Percentiles rank a stretch among this genome's conserved stretches.
Evolutionary conservation across 2,329 filamentous ascomycete genomes (phyloP).

Genomic region (Diaporthe vexans): DNA sequence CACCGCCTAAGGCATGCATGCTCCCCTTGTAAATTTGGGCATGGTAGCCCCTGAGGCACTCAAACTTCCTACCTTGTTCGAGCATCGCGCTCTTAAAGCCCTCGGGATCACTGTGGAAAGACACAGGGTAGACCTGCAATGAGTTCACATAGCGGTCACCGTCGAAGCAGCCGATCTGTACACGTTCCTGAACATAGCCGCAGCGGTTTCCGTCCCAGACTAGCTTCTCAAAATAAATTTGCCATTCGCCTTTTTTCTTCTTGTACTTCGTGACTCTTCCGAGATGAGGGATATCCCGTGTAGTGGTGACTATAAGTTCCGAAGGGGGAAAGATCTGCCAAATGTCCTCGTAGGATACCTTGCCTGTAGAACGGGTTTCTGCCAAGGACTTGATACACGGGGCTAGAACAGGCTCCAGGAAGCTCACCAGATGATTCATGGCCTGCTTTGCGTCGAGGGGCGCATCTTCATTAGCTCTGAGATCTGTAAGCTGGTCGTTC

Average conservation of each 20-base stretch:
- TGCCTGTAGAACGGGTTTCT: neutral
- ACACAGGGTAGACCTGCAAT: neutral
- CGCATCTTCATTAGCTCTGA: neutral
- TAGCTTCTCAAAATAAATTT: neutral
- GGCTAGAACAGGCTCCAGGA: constrained; percentile 5
- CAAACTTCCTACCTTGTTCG: neutral
- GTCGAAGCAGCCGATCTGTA: neutral
- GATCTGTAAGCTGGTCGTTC: neutral
- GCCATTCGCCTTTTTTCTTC: neutral
- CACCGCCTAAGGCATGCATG: neutral
- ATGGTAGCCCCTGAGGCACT: neutral
- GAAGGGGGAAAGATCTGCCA: constrained; percentile 15
- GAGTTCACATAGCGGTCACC: constrained; percentile 2
- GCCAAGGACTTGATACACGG: neutral
- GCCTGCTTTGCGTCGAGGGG: neutral
- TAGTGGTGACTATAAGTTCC: neutral
- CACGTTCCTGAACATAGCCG: constrained; percentile 1
- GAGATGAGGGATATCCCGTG: neutral
- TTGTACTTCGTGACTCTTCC: neutral
- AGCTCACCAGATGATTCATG: neutral
- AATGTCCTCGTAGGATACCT: neutral
- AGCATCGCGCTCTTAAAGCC: neutral
- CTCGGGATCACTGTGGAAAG: neutral
- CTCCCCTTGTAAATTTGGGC: neutral
- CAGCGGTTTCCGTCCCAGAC: neutral